Conservation (phyloP, 2,329 filamentous ascomycete species). For the Didymella sp. region DNA sequence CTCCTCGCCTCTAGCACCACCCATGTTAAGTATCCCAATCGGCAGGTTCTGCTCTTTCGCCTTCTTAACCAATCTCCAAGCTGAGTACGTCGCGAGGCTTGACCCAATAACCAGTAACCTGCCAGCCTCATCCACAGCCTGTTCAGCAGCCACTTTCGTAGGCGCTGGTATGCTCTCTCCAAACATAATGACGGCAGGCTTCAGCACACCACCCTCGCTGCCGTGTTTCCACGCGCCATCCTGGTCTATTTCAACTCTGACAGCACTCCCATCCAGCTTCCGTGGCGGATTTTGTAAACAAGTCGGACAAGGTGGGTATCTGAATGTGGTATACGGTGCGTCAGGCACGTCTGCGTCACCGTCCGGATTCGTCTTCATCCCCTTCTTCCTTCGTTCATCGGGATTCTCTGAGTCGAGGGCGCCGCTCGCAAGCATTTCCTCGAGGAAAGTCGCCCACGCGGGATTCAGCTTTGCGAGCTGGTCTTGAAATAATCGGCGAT, state of each 20-base stretch:
- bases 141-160: conserved; percentile 79
- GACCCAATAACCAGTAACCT: conserved; percentile 83
- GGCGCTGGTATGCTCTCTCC: conserved; percentile 79
- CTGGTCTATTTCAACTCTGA: conserved; percentile 70
- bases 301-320: conserved; percentile 86
- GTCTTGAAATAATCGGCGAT: conserved; percentile 76
- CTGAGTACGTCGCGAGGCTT: conserved; percentile 92
- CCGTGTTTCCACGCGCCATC: conserved; percentile 76
- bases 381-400: conserved; percentile 68
- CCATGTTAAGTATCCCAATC: conserved; percentile 86
- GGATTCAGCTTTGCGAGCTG: conserved; percentile 82
- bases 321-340: conserved; percentile 86
- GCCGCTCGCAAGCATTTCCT: conserved; percentile 73
- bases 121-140: conserved; percentile 75
- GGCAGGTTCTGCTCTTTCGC: conserved; percentile 84
- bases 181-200: conserved; percentile 96
- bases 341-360: conserved; percentile 90
- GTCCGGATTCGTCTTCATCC: conserved; percentile 87
- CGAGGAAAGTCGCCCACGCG: conserved; percentile 79
- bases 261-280: conserved; percentile 58
- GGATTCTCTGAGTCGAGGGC: conserved; percentile 81
- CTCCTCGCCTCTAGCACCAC: conserved; percentile 83
- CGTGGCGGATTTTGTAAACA: conserved; percentile 73
- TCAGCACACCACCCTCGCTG: conserved; percentile 75
- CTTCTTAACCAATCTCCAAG: conserved; percentile 85